Percentiles rank a stretch among this genome's conserved stretches.
Evolutionary conservation across 208 protist genomes (phyloP).

Genomic region (Crithidia acanthocephali): DNA sequence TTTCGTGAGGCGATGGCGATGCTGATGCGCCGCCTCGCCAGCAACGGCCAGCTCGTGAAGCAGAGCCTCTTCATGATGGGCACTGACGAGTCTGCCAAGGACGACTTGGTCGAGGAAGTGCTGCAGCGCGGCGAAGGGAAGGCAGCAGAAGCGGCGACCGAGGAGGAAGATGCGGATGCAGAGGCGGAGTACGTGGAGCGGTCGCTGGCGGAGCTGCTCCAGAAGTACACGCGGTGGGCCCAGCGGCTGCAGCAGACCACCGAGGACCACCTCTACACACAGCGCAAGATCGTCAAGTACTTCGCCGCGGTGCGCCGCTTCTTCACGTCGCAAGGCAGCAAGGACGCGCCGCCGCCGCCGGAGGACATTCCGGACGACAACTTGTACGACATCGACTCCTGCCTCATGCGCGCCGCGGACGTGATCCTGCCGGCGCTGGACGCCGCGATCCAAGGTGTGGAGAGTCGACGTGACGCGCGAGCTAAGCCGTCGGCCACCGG

Average conservation of each 20-base stretch:
- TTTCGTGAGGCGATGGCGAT: constrained; percentile 69
- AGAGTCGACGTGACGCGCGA: constrained; percentile 3
- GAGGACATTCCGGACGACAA: constrained; percentile 52
- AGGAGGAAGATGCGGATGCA: constrained; percentile 22
- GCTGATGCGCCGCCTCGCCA: constrained; percentile 61
- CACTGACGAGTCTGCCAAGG: constrained; percentile 71
- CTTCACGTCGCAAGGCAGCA: constrained; percentile 40
- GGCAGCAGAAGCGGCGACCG: not conserved
- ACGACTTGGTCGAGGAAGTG: constrained; percentile 74
- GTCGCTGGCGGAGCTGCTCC: constrained; percentile 71
- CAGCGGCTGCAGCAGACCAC: constrained; percentile 73
- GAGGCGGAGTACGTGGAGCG: constrained; percentile 54
- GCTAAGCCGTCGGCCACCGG: not conserved
- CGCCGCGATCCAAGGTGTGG: constrained; percentile 39
- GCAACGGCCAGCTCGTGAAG: constrained; percentile 65
- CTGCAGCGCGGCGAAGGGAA: constrained; percentile 27
- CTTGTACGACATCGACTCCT: constrained; percentile 85
- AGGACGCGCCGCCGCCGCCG: not conserved
- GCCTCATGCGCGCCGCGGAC: constrained; percentile 72
- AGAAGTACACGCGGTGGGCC: constrained; percentile 86
- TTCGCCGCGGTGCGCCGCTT: constrained; percentile 75
- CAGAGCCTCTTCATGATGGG: constrained; percentile 71
- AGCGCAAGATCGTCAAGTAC: constrained; percentile 85
- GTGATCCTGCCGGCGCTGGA: constrained; percentile 79
- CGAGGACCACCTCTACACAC: constrained; percentile 84